Evolutionary conservation across 306 rosid genomes (phyloP).

Genomic region (Phaseolus lunatus): DNA sequence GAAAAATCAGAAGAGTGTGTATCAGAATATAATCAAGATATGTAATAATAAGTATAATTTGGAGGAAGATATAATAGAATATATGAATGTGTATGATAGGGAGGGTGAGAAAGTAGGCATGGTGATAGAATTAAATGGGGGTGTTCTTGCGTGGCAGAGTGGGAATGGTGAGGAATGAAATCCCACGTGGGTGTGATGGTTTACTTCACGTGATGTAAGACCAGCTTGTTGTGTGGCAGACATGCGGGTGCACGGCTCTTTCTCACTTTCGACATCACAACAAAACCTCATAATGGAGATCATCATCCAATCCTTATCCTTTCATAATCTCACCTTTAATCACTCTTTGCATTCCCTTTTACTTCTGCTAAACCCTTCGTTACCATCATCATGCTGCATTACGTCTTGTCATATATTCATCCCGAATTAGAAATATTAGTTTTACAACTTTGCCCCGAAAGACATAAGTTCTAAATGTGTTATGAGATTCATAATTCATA

Average conservation of each 20-base stretch:
- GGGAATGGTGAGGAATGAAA: constrained; percentile 38
- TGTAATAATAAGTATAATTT: too few species aligned
- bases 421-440: too few species aligned
- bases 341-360: background rate
- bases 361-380: background rate
- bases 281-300: constrained; percentile 41
- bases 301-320: constrained; percentile 55
- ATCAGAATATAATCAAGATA: too few species aligned
- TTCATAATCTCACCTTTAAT: background rate
- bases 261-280: constrained; percentile 17
- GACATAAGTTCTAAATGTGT: too few species aligned
- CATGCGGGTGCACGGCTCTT: constrained; percentile 42
- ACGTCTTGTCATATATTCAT: background rate
- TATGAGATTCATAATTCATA: too few species aligned
- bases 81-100: too few species aligned
- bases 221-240: constrained; percentile 47
- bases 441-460: too few species aligned
- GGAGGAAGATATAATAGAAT: too few species aligned
- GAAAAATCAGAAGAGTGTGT: too few species aligned
- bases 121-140: background rate
- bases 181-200: constrained; percentile 58
- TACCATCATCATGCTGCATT: background rate
- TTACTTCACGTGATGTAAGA: constrained; percentile 57
- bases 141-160: constrained; percentile 29
- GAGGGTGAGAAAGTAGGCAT: too few species aligned